Evolutionary conservation across 2,329 filamentous ascomycete genomes (phyloP).

Genomic region (Fusarium continuum): DNA sequence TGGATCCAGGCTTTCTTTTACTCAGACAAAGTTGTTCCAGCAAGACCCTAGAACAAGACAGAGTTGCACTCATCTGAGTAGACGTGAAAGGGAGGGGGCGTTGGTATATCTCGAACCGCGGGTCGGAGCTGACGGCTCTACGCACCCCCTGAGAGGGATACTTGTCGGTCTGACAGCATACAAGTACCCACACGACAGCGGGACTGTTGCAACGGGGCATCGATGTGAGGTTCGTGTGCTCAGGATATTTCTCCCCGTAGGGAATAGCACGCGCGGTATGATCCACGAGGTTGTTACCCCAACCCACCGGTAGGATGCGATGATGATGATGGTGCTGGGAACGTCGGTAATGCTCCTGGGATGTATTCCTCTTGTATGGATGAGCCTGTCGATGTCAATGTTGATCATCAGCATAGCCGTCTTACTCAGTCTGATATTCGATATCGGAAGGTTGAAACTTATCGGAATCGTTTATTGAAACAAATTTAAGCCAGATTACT

Average conservation of each 20-base stretch:
- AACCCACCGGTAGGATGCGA: conserved; percentile 34
- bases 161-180: conserved; percentile 33
- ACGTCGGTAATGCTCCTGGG: too few relatives aligned
- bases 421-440: conserved; percentile 11
- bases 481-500: neutral
- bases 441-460: conserved; percentile 5
- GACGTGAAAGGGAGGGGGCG: conserved; percentile 9
- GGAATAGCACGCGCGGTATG: conserved; percentile 5
- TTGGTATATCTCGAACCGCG: conserved; percentile 16
- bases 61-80: neutral
- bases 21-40: conserved; percentile 15
- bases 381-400: neutral
- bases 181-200: conserved; percentile 20
- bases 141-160: conserved; percentile 12
- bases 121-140: conserved; percentile 4
- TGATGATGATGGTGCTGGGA: neutral
- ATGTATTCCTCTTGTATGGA: neutral
- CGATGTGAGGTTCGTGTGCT: neutral
- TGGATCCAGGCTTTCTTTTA: neutral
- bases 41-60: conserved; percentile 27
- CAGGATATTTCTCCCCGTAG: neutral
- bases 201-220: neutral
- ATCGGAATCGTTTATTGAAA: neutral
- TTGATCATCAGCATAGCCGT: conserved; percentile 19
- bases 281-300: conserved; percentile 35